Evolutionary conservation across 1,284 basidiomycete species (phyloP).

Genomic region (Lentinula novae-zelandiae): DNA sequence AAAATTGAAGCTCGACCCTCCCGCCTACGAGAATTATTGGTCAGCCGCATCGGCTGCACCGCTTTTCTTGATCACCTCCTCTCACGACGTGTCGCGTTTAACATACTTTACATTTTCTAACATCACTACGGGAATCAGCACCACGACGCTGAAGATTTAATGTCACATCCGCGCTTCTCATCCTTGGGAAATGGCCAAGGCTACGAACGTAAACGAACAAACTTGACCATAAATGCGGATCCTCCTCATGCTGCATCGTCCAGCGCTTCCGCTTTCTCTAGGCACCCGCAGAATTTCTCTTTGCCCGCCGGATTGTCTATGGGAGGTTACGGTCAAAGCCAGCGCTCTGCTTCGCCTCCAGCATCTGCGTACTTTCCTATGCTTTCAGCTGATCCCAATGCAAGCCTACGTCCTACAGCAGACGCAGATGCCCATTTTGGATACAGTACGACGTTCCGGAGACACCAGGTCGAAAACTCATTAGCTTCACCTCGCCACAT

Average conservation of each 20-base stretch:
- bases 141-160: background rate
- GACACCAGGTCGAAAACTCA: constrained; percentile 52
- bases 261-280: background rate
- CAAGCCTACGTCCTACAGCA: constrained; percentile 51
- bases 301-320: constrained; percentile 2
- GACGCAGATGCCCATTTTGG: constrained; percentile 73
- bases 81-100: background rate
- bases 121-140: background rate
- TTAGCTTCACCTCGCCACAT: constrained; percentile 40
- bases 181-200: constrained; percentile 6
- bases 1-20: too few relatives aligned
- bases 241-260: background rate
- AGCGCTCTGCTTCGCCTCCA: constrained; percentile 58
- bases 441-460: constrained; percentile 75
- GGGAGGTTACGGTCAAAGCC: background rate
- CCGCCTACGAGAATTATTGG: too few relatives aligned
- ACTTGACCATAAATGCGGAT: constrained; percentile 3
- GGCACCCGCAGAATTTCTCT: background rate
- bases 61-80: background rate
- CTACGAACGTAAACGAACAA: constrained; percentile 10
- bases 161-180: constrained; percentile 9
- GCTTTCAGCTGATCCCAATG: constrained; percentile 39
- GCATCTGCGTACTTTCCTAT: constrained; percentile 74
- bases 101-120: background rate
- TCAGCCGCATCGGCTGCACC: background rate